Evolutionary conservation across 108 stramenopile genomes (phyloP), one percentile per base, ranked within the genome.

Genomic region (Cyclotella baltica): DNA sequence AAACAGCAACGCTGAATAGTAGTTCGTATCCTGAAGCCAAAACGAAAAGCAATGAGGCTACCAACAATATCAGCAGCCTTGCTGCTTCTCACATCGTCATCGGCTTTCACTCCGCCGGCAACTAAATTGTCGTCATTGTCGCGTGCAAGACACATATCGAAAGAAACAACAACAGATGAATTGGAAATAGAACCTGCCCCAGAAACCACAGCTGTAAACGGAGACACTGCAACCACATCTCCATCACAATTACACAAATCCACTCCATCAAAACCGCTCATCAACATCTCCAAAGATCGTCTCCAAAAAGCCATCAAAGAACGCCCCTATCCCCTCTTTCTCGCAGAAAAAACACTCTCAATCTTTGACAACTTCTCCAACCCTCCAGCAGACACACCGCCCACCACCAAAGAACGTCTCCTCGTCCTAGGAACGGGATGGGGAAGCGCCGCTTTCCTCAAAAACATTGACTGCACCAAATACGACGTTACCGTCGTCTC

Each of bases 351-450:
- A 50, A 87, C 84, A 4, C 75, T 83, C 10, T 87, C 90, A 65
- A 46, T 92, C 31, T 62, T 90, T n/a, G 64, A 86, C n/a, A 29
- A 64, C 25, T 68, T 70, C 33, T 59, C 72, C 35, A 30, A 8
- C 38, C 25, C 19, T 29, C n/a, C 0, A 30, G 23, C 33, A 28
- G 40, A 29, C 30, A 22, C 46, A 8, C 51, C n/a, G 52, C 23
- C 40, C 30, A 52, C 50, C 29, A 66, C 66, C 25, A 50, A 89
- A 89, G 77, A 94, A 75, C 83, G 85, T n/a, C 72, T 98, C 20
- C 95, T 98, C 4, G 88, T 98, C 1, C 72, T 98, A 10, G 98
- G 98, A 19, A 93, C 95, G 8, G 98, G 98, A 23, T 98, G 98
- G 98, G 98, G 93, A 6, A 85, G 90, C 4, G 95, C 94, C 36